phyloP scores from a whole-genome alignment of 495 filamentous ascomycete genomes.

The Extremus antarcticus region DNA sequence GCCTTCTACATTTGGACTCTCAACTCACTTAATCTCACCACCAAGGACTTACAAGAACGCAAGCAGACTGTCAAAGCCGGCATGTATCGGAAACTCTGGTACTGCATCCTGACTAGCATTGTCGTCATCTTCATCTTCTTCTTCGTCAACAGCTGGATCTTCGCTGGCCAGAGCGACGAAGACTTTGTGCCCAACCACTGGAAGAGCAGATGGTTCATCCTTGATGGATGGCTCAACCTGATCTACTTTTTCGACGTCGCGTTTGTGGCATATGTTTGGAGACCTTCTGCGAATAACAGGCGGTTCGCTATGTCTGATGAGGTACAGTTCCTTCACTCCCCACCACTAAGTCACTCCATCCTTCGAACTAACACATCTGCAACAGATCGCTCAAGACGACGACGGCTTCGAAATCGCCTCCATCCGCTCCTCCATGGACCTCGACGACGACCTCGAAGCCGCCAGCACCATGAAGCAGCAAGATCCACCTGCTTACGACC shows the following conservation, averaged over 20 bases:
- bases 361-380: slow-evolving; percentile 22
- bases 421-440: slow-evolving; percentile 73
- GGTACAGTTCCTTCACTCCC: slow-evolving; percentile 37
- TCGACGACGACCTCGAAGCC: slow-evolving; percentile 33
- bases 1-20: slow-evolving; percentile 99
- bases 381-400: slow-evolving; percentile 86
- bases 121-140: slow-evolving; percentile 96
- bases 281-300: slow-evolving; percentile 91
- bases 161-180: slow-evolving; percentile 68
- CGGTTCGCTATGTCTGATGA: slow-evolving; percentile 99
- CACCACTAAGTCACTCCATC: no score
- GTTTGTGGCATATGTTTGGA: slow-evolving; percentile 94
- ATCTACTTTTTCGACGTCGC: slow-evolving; percentile 89
- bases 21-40: slow-evolving; percentile 84
- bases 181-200: slow-evolving; percentile 92
- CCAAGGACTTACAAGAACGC: slow-evolving; percentile 87
- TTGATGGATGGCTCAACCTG: slow-evolving; percentile 94
- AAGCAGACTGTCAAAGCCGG: slow-evolving; percentile 86
- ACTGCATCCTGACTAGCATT: slow-evolving; percentile 85
- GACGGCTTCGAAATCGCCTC: slow-evolving; percentile 96
- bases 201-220: slow-evolving; percentile 93
- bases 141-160: slow-evolving; percentile 86
- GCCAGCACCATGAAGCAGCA: background rate
- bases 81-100: slow-evolving; percentile 99
- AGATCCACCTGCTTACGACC: slow-evolving; percentile 17